A percentile compares a stretch with the other conserved stretches of the same genome.
phyloP scores from a whole-genome alignment of 2,329 filamentous ascomycete species.

The Microsporum audouinii region DNA sequence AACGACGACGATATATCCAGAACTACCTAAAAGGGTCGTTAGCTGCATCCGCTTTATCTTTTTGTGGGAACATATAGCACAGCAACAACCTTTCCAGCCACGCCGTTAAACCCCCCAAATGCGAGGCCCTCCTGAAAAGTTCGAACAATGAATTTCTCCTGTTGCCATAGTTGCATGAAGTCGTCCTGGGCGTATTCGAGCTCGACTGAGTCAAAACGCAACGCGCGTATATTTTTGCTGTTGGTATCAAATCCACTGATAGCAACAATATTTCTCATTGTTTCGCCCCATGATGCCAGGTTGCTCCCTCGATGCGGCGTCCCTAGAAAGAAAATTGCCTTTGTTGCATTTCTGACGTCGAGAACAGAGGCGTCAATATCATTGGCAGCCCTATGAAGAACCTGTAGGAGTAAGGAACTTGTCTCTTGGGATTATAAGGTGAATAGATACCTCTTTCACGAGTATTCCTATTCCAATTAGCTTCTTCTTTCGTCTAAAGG shows the following conservation, averaged over 20 bases:
- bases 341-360: background rate
- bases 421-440: background rate
- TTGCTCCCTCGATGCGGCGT: background rate
- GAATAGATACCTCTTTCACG: background rate
- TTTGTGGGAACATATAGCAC: background rate
- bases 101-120: background rate
- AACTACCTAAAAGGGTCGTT: conserved; percentile 19
- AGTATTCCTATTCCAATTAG: background rate
- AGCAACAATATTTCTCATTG: background rate
- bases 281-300: background rate
- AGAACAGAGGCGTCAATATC: background rate
- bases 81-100: background rate
- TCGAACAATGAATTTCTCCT: background rate
- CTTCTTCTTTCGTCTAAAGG: no score
- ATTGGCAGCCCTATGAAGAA: background rate
- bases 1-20: conserved; percentile 31
- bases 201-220: background rate
- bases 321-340: background rate
- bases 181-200: background rate
- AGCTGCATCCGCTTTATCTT: background rate
- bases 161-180: background rate
- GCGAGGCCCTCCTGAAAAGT: background rate
- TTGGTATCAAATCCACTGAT: background rate
- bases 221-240: background rate
- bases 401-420: background rate